Conservation (phyloP, 2,329 filamentous ascomycete genomes). For the Pestalotiopsis sp. region DNA sequence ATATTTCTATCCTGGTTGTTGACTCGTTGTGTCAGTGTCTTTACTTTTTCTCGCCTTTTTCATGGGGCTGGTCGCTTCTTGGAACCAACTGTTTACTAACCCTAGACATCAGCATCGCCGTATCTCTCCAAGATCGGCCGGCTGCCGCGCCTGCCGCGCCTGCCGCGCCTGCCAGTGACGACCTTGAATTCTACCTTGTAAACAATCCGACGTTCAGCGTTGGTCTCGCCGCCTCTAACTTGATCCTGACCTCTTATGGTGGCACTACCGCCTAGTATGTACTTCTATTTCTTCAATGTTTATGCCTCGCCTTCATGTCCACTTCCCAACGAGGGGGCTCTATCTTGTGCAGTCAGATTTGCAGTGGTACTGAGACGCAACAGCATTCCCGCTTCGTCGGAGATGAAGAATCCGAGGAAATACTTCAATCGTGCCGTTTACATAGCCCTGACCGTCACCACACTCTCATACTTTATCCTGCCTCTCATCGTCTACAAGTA, state of each 20-base stretch:
- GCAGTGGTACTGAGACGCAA: background rate
- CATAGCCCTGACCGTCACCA: background rate
- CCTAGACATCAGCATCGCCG: slow-evolving; percentile 23
- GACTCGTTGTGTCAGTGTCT: slow-evolving; percentile 21
- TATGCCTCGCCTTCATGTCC: background rate
- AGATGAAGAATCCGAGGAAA: slow-evolving; percentile 32
- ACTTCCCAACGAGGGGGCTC: background rate
- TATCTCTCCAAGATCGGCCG: slow-evolving; percentile 29
- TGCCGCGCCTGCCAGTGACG: slow-evolving; percentile 17
- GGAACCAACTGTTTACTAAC: slow-evolving; percentile 7
- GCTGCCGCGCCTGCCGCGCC: slow-evolving; percentile 20
- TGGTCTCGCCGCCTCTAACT: slow-evolving; percentile 29
- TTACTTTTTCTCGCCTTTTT: no score
- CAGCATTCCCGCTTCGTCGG: slow-evolving; percentile 26
- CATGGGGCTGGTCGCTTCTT: background rate
- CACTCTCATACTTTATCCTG: slow-evolving; percentile 14
- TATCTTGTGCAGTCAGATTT: background rate
- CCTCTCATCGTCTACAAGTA: slow-evolving; percentile 26
- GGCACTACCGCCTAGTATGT: slow-evolving; percentile 34
- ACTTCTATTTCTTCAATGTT: background rate
- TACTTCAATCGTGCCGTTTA: slow-evolving; percentile 16
- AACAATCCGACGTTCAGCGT: slow-evolving; percentile 29
- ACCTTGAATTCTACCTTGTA: slow-evolving; percentile 29
- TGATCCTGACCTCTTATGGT: slow-evolving; percentile 36
- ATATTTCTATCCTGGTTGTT: slow-evolving; percentile 26